A percentile compares a stretch with the other conserved stretches of the same genome.
phyloP scores from a whole-genome alignment of 345 rosid genomes.

The Combretum micranthum region DNA sequence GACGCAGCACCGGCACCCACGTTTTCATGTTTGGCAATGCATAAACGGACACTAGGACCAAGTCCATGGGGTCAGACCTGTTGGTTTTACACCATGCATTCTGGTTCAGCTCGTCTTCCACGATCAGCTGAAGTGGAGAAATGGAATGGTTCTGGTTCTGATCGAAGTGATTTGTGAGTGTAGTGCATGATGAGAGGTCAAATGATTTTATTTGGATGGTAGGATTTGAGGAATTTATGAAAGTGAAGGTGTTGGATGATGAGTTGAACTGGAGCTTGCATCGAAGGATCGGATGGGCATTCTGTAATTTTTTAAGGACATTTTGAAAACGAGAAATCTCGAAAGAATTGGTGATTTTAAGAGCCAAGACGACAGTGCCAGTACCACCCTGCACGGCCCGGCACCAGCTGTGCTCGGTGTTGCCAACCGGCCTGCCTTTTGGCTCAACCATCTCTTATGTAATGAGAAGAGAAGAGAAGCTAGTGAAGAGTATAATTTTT shows the following conservation, averaged over 20 bases:
- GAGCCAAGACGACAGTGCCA: conserved; percentile 71
- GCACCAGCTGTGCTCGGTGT: conserved; percentile 90
- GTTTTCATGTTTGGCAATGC: conserved; percentile 35
- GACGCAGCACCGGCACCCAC: conserved; percentile 49
- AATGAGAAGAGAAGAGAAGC: too few relatives aligned
- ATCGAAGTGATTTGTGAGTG: conserved; percentile 29
- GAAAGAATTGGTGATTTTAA: conserved; percentile 39
- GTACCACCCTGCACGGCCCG: conserved; percentile 72
- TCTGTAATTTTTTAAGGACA: conserved; percentile 49
- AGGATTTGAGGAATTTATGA: conserved; percentile 29
- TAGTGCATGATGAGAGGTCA: conserved; percentile 33
- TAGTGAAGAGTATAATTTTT: too few relatives aligned
- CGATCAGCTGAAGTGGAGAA: conserved; percentile 33
- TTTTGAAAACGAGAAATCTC: conserved; percentile 33
- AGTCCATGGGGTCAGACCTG: conserved; percentile 19
- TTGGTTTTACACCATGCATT: conserved; percentile 46
- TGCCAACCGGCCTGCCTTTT: conserved; percentile 45
- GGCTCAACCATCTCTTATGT: conserved; percentile 11
- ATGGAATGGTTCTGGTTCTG: conserved; percentile 8
- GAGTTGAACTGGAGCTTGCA: conserved; percentile 50
- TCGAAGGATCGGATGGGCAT: conserved; percentile 62
- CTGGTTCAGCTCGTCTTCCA: conserved; percentile 65
- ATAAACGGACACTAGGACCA: conserved; percentile 39
- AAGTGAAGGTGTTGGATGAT: conserved; percentile 43
- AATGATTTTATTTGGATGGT: conserved; percentile 33